Evolutionary conservation across 2,329 filamentous ascomycete genomes (phyloP), one percentile per base, ranked within the genome.

Genomic region (Fusarium sp.): DNA sequence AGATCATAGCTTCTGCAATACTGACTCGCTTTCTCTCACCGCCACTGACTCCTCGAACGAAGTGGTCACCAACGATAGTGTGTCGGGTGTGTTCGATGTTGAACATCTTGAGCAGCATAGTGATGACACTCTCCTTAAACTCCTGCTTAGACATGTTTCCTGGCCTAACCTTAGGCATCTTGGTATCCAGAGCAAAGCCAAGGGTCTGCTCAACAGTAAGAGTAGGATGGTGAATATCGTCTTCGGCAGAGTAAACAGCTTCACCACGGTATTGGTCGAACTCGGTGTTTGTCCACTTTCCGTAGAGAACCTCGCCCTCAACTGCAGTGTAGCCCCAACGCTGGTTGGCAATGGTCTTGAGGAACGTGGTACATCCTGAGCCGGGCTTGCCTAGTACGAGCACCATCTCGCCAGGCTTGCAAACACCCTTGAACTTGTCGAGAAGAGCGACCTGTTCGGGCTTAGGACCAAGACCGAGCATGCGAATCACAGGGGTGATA

Each of bases 181-280:
- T 97, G 35, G 91, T 93, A 76, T 96, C 92, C 6, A 97, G 83
- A 0, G 94, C 94, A 77, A 97, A 97, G 1, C 89, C 90, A 1
- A 97, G 87, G 0, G 95, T 97, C 79, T 97, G 93, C 59, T 93
- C 92, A 5, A 97, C 95, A 0, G 94, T 96, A 27, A 98, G 85
- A 0, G 93, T 96, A 1, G 94, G 89, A 74, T 94, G 91, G 74
- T 97, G 94, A 26, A 95, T 86, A 74, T 97, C 94, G 71, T 97
- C 93, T 79, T 93, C 90, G 30, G 79, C 79, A 76, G 94, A 95
- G 83, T 97, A 97, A 7, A 95, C 91, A 1, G 92, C 91, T 81
- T 97, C 93, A 54, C 93, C 93, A 33, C 93, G 88, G 79, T 93
- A 97, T 54, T 87, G 84, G 76, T 91, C 88, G 71, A 97, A 95